Base-by-base conservation (phyloP, 768 basidiomycete genomes). In the Clitopilus passeckerianus region DNA sequence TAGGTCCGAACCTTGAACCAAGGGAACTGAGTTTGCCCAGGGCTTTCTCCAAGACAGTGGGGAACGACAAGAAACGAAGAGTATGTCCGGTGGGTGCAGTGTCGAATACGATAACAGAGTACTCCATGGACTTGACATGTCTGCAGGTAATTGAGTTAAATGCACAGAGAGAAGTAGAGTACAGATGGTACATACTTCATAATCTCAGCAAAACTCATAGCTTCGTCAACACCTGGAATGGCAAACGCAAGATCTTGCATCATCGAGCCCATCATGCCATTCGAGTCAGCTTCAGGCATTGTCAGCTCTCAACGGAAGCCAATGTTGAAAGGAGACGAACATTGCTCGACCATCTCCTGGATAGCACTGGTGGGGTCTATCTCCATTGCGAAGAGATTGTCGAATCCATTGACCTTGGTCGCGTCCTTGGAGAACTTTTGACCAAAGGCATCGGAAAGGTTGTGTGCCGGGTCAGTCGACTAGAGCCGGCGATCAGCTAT, bases 381-480 rank as follows among this genome's bases (percentile, higher is more conserved):
- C 75, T 99, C 97, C 97, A 99, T 99, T 3, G 97, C 97, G 69
- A 74, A 96, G 46, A 99, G 84, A 76, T 99, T 99, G 61, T 91
- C 86, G 66, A 98, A 98, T 8, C 97, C 97, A 68, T 96, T 97
- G 57, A 98, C 97, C 74, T 91, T 92, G 7, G 95, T 98, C 33
- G 97, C 97, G 71, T 99, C 97, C 70, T 98, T 98, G 61, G 92
- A 93, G 77, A 99, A 99, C 77, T 99, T 98, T 71, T 99, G 97
- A 20, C 93, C 92, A 72, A 98, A 98, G 15, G 97, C 94, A 74
- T 99, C 96, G 9, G 95, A 98, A 43, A 99, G 78, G 74, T 99
- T 99, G 80, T 99, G 97, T 35, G 97, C 97, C n/a, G 97, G 97
- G 75, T 99, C 97, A 7, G 97, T 99, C 7, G 96, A 98, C 94